Percentiles rank a stretch among this genome's conserved stretches.
Evolutionary conservation across 2,329 filamentous ascomycete genomes (phyloP).

Genomic region (Tolypocladium nubicola): DNA sequence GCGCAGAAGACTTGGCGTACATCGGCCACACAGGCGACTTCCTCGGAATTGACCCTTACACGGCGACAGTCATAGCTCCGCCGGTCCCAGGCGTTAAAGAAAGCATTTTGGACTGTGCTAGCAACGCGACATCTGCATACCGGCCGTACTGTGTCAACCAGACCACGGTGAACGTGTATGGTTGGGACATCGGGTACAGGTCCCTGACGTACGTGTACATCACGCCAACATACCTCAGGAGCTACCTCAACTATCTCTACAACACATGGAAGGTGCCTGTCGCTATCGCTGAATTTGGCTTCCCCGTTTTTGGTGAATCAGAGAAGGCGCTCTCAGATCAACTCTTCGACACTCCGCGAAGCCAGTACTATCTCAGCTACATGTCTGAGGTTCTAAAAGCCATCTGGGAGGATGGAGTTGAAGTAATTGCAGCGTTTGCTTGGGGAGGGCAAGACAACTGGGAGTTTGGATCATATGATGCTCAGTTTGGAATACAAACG

Average conservation of each 20-base stretch:
- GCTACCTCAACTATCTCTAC: conserved; percentile 45
- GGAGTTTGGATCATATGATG: conserved; percentile 36
- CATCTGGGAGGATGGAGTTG: conserved; percentile 44
- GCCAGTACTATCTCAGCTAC: conserved; percentile 43
- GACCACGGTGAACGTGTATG: conserved; percentile 32
- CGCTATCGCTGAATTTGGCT: conserved; percentile 45
- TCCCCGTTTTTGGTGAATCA: conserved; percentile 39
- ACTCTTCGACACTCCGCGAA: conserved; percentile 41
- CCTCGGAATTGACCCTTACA: conserved; percentile 48
- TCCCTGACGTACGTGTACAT: conserved; percentile 47
- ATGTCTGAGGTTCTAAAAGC: conserved; percentile 43
- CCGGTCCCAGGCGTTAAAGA: conserved; percentile 20
- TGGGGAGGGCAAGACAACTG: conserved; percentile 19
- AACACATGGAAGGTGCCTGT: conserved; percentile 44
- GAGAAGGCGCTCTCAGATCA: conserved; percentile 34
- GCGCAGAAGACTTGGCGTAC: conserved; percentile 32
- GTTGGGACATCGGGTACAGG: conserved; percentile 49
- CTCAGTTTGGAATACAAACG: conserved; percentile 45
- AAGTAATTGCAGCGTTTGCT: conserved; percentile 39
- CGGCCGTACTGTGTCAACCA: conserved; percentile 44
- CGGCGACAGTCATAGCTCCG: conserved; percentile 40
- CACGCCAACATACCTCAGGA: conserved; percentile 46
- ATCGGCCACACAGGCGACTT: conserved; percentile 43
- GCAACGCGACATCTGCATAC: conserved; percentile 30
- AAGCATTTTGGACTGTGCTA: conserved; percentile 36